Evolutionary conservation across 2,329 filamentous ascomycete species (phyloP), one percentile per base, ranked within the genome.

Genomic region (Fusarium drepaniforme): DNA sequence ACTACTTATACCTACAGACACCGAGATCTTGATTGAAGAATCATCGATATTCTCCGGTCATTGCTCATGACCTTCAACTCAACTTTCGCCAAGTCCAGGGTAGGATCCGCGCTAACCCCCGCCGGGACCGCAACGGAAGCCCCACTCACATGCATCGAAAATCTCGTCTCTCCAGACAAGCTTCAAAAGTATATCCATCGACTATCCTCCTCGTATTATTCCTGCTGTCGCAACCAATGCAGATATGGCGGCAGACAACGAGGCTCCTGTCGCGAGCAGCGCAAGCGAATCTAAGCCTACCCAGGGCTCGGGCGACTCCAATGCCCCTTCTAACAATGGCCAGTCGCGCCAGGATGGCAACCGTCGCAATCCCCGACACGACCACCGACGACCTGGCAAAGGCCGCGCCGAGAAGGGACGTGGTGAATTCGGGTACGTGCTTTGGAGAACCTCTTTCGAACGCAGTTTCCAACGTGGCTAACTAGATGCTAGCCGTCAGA

Each of bases 401-500:
- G 75, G 80, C 64, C 73, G 80, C 51, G 77, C 72, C 38, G 80
- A 82, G 57, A 78, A 77, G 33, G 82, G 82, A 25, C 76, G 81
- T 49, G 75, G 74, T 40, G 80, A 82, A 74, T 82, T 76, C 75
- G 75, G 77, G 80, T 82, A 71, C 23, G 80, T 73, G 44, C n/a
- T 23, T 9, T 51, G 59, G 53, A 63, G 57, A 8, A 49, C 18
- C 15, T 28, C 60, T 21, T 33, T 60, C 67, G 65, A 57, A 59
- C 64, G 58, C 72, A 77, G 64, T 77, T 76, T 66, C 78, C 80
- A 80, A 80, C 75, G 74, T 70, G 53, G 78, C 83, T 83, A 80
- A 85, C 80, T 66, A 81, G 82, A 69, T 70, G 37, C 40, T 77
- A 85, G 83, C 59, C 82, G 83, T 37, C 72, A 82, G 68, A 80